Conservation (phyloP, 495 filamentous ascomycete genomes). For the Aspergillus ostianus region DNA sequence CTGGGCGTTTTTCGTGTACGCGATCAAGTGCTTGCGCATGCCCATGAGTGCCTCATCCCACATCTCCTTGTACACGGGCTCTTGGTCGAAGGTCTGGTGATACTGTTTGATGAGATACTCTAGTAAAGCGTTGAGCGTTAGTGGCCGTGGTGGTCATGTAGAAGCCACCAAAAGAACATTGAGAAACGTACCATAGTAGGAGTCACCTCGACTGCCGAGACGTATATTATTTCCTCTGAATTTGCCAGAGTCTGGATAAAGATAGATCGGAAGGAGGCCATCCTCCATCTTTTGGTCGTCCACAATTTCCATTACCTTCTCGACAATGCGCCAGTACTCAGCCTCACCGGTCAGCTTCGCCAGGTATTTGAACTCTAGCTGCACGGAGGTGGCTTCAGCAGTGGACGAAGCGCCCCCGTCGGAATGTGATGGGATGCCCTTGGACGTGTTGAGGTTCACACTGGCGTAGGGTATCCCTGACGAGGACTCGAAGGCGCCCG, state of each 20-base stretch:
- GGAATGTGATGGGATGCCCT: constrained; percentile 73
- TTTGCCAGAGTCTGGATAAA: constrained; percentile 71
- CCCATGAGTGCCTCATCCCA: constrained; percentile 86
- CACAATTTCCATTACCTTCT: constrained; percentile 86
- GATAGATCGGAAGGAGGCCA: constrained; percentile 87
- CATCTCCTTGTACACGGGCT: constrained; percentile 84
- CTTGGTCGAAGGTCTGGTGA: constrained; percentile 83
- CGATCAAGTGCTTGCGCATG: constrained; percentile 86
- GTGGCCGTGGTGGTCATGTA: not conserved
- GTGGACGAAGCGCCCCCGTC: constrained; percentile 92
- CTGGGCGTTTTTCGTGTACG: constrained; percentile 75
- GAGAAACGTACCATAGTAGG: constrained; percentile 70
- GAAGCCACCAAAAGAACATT: not conserved
- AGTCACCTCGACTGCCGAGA: constrained; percentile 89
- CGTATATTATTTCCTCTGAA: constrained; percentile 86
- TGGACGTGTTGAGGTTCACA: constrained; percentile 75
- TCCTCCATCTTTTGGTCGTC: constrained; percentile 75
- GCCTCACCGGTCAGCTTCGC: constrained; percentile 92
- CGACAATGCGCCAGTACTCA: constrained; percentile 84
- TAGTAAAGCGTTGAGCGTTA: constrained; percentile 22
- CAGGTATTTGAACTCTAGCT: constrained; percentile 97
- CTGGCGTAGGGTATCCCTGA: constrained; percentile 89
- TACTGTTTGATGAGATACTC: constrained; percentile 98
- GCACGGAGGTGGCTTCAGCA: constrained; percentile 85
- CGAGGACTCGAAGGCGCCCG: constrained; percentile 81